Evolutionary conservation across 2,329 filamentous ascomycete species (phyloP), one percentile per base, ranked within the genome.

Genomic region (Knufia petricola): DNA sequence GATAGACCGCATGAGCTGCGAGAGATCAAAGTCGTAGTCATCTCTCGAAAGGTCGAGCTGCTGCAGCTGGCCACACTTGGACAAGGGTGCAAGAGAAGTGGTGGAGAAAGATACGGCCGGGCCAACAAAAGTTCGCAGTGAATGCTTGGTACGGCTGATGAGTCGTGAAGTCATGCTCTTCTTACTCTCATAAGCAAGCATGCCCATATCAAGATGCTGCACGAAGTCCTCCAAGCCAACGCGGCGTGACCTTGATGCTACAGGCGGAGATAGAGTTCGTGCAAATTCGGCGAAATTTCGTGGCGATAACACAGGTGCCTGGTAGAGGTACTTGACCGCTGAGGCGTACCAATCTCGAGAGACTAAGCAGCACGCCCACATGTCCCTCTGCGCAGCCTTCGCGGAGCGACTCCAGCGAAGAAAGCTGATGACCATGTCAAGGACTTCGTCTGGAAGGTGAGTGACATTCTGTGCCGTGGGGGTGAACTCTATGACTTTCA

Each of bases 151-250:
- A 43, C 75, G 66, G 20, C 74, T 69, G 2, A 82, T 64, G 6
- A 82, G 61, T 26, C 77, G 70, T 17, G 77, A 75, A 0, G 78
- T 81, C 8, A 72, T 62, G 43, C 74, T 76, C 55, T 76, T 78
- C 49, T 69, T 74, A 52, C 75, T 75, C 55, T 81, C 74, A 55
- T 82, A 77, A 2, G 81, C 76, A 13, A 82, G 70, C 34, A 61
- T 55, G 9, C 69, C 67, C 61, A 82, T 67, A 56, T 80, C 68
- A 31, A 82, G 65, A 9, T 63, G 59, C 30, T 69, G 70, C 12
- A 82, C 71, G 17, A 72, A 56, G 32, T 64, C 60, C 12, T 71
- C 69, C 44, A 68, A 71, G 4, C 60, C 60, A 26, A 63, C 44
- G 4, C 61, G 42, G 10, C 48, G 21, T 12, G 47, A 54, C 48